Percentiles rank a stretch among this genome's conserved stretches.
Evolutionary conservation across 345 rosid genomes (phyloP).

Genomic region (Populus nigra): DNA sequence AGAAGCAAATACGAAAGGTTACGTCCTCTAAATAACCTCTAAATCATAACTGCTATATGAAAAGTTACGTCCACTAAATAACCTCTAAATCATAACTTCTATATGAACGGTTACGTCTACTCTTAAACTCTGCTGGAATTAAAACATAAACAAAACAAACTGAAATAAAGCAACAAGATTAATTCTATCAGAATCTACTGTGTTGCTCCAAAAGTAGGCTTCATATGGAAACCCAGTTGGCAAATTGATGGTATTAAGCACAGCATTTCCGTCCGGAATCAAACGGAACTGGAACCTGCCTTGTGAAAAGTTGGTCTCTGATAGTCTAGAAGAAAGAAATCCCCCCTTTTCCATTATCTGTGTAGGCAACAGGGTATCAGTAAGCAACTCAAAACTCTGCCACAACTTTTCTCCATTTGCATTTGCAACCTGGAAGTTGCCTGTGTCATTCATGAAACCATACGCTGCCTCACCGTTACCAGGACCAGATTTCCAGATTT

Average conservation of each 20-base stretch:
- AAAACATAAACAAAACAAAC: too few species aligned
- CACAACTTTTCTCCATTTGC: not conserved
- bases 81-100: too few species aligned
- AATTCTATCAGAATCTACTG: too few species aligned
- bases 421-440: not conserved
- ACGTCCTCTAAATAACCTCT: too few species aligned
- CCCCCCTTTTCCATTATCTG: not conserved
- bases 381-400: not conserved
- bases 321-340: not conserved
- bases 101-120: too few species aligned
- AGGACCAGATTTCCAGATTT: not conserved
- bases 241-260: not conserved
- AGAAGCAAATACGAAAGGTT: too few species aligned
- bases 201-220: not conserved
- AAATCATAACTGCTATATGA: too few species aligned
- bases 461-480: not conserved
- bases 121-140: too few species aligned
- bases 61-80: too few species aligned
- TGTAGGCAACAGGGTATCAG: slow-evolving; percentile 6
- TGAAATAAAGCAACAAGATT: too few species aligned
- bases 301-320: slow-evolving; percentile 5
- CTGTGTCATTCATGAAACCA: not conserved
- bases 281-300: slow-evolving; percentile 9
- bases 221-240: not conserved
- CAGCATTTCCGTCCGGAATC: not conserved